Evolutionary conservation across 768 basidiomycete genomes (phyloP), one percentile per base, ranked within the genome.

Genomic region (Lentinula sp.): DNA sequence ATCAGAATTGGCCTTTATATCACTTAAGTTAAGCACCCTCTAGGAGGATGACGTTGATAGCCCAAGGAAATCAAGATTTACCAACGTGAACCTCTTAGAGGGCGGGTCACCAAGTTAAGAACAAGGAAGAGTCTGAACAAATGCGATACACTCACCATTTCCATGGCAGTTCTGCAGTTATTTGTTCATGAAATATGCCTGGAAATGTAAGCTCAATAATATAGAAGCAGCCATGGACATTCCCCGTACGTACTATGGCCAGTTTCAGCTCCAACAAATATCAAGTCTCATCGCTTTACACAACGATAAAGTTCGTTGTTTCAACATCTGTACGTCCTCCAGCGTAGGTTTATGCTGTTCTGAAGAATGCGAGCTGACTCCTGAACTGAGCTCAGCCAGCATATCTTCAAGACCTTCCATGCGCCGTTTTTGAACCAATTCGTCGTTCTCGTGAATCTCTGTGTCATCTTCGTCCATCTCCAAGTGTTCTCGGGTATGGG

Each of bases 401-500:
- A 84, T 76, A 67, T 86, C 84, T 66, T 86, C 84, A 45, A 86
- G 64, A 0, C 70, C 71, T 65, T 86, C 85, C 71, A 86, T 74
- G 59, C 80, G 74, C 57, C 74, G 71, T 65, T 78, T 84, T 42
- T 77, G 77, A 57, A 71, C 69, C 43, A 82, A 61, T 61, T 80
- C 80, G 53, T 82, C 78, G 57, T 71, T 72, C 21, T 72, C 69
- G 18, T 74, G 74, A 23, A 67, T 42, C 23, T 67, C 73, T 5
- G 71, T 65, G 21, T 69, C 71, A 21, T 65, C 65, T 10, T 57
- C 59, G 21, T 66, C 67, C n/a, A 67, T 61, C 51, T 79, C 80
- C 10, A 86, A 70, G 67, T 91, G 88, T 61, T 88, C 83, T 50
- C 76, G 76, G 23, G 87, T 88, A 70, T 96, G 95, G 56, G 77